Evolutionary conservation across 176 grass and related monocot species (phyloP).

Genomic region (Echinochloa phyllopogon): DNA sequence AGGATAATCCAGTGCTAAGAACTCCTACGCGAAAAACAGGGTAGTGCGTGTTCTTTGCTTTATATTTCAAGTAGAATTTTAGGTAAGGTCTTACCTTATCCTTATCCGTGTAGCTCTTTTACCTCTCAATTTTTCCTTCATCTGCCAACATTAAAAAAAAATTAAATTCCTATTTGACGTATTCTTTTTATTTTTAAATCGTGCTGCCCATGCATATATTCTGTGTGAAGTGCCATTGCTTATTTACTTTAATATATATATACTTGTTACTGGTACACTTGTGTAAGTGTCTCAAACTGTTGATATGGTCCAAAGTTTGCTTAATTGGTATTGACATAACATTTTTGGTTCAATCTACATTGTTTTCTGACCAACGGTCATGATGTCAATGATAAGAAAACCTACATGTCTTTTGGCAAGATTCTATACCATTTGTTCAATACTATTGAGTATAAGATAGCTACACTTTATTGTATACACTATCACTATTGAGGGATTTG

Average conservation of each 20-base stretch:
- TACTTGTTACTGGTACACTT: too few species aligned
- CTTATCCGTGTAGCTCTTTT: not conserved
- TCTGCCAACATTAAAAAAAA: not conserved
- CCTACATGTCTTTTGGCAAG: too few species aligned
- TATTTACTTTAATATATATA: constrained; percentile 33
- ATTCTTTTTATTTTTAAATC: not conserved
- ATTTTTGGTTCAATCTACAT: too few species aligned
- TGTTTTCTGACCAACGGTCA: too few species aligned
- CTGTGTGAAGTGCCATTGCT: constrained; percentile 9
- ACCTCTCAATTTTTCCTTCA: not conserved
- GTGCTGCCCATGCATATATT: not conserved
- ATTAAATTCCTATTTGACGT: not conserved
- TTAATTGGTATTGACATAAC: too few species aligned
- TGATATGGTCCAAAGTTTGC: too few species aligned
- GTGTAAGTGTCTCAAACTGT: too few species aligned
- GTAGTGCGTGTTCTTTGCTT: constrained; percentile 49
- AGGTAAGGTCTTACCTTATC: constrained; percentile 44
- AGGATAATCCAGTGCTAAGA: constrained; percentile 70
- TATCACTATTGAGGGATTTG: too few species aligned
- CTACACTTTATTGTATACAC: too few species aligned
- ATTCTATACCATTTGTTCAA: too few species aligned
- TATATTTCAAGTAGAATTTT: constrained; percentile 40
- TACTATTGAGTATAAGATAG: too few species aligned
- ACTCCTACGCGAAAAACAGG: constrained; percentile 58
- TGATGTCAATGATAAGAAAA: too few species aligned